phyloP scores from a whole-genome alignment of 129 eudicot genomes.

The Flaveria sonorensis region DNA sequence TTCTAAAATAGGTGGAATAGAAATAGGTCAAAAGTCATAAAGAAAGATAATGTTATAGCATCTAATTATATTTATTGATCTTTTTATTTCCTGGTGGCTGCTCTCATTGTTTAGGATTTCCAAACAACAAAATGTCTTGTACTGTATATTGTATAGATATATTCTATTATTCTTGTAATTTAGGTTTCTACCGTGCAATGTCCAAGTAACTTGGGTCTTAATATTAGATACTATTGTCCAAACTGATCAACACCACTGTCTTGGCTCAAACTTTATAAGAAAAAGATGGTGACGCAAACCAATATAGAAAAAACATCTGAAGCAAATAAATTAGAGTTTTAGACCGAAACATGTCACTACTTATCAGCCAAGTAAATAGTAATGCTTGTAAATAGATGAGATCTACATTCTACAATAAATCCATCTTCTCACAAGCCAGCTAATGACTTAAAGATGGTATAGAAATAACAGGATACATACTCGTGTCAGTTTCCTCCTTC shows the following conservation, averaged over 20 bases:
- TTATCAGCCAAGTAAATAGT: conserved; percentile 5
- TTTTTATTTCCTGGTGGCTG: conserved; percentile 1
- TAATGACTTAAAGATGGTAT: conserved; percentile 16
- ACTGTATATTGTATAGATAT: background rate
- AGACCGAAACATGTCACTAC: conserved; percentile 11
- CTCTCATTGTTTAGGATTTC: background rate
- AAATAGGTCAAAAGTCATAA: conserved; percentile 8
- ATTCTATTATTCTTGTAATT: conserved; percentile 14
- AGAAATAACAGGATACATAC: conserved; percentile 50
- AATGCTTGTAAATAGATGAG: conserved; percentile 19
- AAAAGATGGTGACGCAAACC: background rate
- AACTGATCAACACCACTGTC: background rate
- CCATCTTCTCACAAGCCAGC: conserved; percentile 5
- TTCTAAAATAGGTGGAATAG: background rate
- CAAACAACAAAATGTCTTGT: background rate
- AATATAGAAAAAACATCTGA: conserved; percentile 7
- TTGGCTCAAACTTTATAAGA: conserved; percentile 11
- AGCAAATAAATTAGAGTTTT: conserved; percentile 23
- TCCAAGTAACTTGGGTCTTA: conserved; percentile 1
- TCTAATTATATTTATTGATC: background rate
- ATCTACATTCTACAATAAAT: conserved; percentile 6
- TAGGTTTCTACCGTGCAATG: conserved; percentile 1
- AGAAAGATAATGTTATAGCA: background rate
- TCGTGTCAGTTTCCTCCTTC: conserved; percentile 97
- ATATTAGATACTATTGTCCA: too few relatives aligned